Conservation (phyloP, 1,284 basidiomycete species). For the Sanguinoderma infundibulare region DNA sequence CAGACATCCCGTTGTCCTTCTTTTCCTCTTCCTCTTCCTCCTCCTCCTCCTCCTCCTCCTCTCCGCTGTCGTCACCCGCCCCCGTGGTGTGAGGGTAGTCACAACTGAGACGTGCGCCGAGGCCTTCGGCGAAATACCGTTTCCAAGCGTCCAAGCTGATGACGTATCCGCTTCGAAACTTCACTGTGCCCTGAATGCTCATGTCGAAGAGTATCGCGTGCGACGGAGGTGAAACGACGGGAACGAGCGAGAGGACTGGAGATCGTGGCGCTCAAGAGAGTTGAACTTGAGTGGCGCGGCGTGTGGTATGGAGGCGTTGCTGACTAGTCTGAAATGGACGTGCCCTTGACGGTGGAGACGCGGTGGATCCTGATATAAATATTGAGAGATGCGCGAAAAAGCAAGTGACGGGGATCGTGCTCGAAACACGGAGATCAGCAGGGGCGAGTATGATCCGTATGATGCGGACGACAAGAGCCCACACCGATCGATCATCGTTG, state of each 20-base stretch:
- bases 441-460: too few species aligned
- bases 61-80: background rate
- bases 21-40: background rate
- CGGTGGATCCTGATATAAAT: too few species aligned
- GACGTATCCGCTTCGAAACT: background rate
- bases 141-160: background rate
- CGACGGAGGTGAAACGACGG: too few species aligned
- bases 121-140: background rate
- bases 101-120: background rate
- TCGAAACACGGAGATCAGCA: too few species aligned
- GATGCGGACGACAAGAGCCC: background rate
- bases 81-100: background rate
- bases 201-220: background rate
- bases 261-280: too few species aligned
- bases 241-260: too few species aligned
- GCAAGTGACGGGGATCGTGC: too few species aligned
- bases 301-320: too few species aligned
- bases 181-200: background rate
- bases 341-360: too few species aligned
- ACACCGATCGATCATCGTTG: background rate
- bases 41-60: background rate
- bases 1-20: background rate
- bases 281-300: too few species aligned
- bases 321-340: too few species aligned
- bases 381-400: too few species aligned